Evolutionary conservation across 176 grass and related monocot genomes (phyloP), one percentile per base, ranked within the genome.

Genomic region (Poa pratensis): DNA sequence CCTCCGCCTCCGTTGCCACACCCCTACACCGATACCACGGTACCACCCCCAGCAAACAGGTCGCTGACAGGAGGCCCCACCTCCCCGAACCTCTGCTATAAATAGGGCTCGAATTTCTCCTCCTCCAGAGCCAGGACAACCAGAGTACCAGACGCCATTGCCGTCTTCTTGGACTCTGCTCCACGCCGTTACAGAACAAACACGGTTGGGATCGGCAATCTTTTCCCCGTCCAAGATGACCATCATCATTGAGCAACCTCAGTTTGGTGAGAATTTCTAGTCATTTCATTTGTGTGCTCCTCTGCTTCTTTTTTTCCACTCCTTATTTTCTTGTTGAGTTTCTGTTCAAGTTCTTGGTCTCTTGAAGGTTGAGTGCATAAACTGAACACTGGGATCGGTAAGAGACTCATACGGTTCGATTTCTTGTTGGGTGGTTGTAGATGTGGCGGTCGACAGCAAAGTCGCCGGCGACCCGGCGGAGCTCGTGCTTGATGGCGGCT

Each of bases 401-500:
- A 0, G 67, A 37, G 28, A 20, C 12, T 76, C 19, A 32, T 57
- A 18, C 55, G 23, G 63, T 26, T 54, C 9, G 35, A 10, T 76
- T 71, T 26, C 27, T 14, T 22, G 11, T 23, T 7, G 30, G 39
- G 0, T 8, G 0, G 7, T 69, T 83, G 67, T 23, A 95, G 91
- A 81, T 83, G 83, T 6, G 27, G 37, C 6, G 23, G 82, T 32
- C 45, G 93, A 88, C 55, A 81, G 52, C 77, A 95, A 86, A 45
- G 67, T 73, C 54, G 17, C 26, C 82, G 48, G 48, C 22, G 55
- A 83, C 34, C 20, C 61, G 3, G 83, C 62, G 16, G 94, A 91
- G 19, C 82, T 93, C 57, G 73, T 89, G 85, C 80, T 92, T 5
- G 87, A 98, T 70, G 93, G 62, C 65, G 93, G 91, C 52, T 98